These are phyloP conservation scores for Phytophthora quininea DNA, from an alignment of 352 stramenopile species.

Conservation along the genomic window DNA sequence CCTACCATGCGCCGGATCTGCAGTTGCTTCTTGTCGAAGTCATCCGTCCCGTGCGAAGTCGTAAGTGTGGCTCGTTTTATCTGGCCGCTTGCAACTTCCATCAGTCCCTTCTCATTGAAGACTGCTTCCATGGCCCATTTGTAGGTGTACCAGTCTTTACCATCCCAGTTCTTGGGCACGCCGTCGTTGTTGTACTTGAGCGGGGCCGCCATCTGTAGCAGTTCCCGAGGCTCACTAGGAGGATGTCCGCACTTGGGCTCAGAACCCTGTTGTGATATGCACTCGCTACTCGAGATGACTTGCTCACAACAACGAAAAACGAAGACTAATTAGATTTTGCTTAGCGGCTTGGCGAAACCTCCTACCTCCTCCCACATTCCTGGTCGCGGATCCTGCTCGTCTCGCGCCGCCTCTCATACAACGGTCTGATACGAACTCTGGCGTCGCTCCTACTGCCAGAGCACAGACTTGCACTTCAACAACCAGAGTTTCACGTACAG, in stretches of 20 bases:
- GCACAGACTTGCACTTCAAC: too few relatives aligned
- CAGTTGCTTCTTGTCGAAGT: conserved; percentile 3
- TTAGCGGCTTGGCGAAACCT: too few relatives aligned
- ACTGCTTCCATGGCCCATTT: conserved; percentile 13
- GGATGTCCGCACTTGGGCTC: neutral
- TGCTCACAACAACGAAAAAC: too few relatives aligned
- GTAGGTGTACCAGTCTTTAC: conserved; percentile 17
- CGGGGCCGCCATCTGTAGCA: neutral
- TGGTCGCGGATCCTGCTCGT: too few relatives aligned
- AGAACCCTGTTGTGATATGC: conserved; percentile 7
- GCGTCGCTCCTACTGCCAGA: too few relatives aligned
- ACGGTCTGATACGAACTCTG: too few relatives aligned
- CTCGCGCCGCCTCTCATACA: too few relatives aligned
- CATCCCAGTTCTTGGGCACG: conserved; percentile 15
- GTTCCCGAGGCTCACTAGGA: neutral
- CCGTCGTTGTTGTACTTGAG: conserved; percentile 12
- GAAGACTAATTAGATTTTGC: too few relatives aligned
- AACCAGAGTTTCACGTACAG: too few relatives aligned
- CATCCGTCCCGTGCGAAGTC: neutral
- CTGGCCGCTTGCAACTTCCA: neutral
- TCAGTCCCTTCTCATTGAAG: conserved; percentile 5
- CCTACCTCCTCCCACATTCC: too few relatives aligned
- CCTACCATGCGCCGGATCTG: conserved; percentile 8
- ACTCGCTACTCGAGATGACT: neutral
- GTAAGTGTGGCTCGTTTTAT: neutral